Evolutionary conservation across 768 basidiomycete genomes (phyloP).

Genomic region (Phylloporus sp.): DNA sequence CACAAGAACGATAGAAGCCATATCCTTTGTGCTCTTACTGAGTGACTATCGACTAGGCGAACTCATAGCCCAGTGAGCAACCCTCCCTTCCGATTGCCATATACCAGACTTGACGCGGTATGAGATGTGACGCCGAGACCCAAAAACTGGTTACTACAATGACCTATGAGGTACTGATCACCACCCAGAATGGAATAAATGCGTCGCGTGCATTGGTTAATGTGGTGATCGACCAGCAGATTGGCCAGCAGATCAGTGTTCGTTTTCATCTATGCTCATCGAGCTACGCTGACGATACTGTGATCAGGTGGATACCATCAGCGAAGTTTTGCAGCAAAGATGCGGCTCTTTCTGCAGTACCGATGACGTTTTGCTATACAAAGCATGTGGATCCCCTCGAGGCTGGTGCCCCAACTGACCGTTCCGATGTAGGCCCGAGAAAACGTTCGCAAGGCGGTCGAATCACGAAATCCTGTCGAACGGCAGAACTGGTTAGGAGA

Average conservation of each 20-base stretch:
- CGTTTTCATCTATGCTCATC: constrained; percentile 22
- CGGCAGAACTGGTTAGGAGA: constrained; percentile 77
- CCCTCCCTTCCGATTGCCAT: background rate
- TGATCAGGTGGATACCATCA: constrained; percentile 88
- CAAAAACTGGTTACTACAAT: constrained; percentile 65
- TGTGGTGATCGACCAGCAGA: constrained; percentile 95
- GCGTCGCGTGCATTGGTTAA: constrained; percentile 88
- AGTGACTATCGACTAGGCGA: constrained; percentile 89
- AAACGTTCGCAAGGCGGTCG: constrained; percentile 84
- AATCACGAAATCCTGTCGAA: constrained; percentile 68
- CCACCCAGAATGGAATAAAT: constrained; percentile 78
- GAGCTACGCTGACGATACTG: constrained; percentile 7
- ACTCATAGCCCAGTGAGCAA: constrained; percentile 71
- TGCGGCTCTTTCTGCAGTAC: constrained; percentile 98
- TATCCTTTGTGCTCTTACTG: constrained; percentile 88
- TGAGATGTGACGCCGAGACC: constrained; percentile 66
- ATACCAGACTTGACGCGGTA: constrained; percentile 6
- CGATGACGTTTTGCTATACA: constrained; percentile 97
- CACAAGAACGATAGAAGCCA: constrained; percentile 84
- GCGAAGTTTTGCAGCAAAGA: constrained; percentile 87
- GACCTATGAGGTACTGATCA: constrained; percentile 85
- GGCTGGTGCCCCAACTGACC: constrained; percentile 3
- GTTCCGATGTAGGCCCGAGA: constrained; percentile 69
- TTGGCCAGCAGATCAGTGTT: constrained; percentile 93
- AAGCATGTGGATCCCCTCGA: constrained; percentile 43